phyloP scores from a whole-genome alignment of 1,284 basidiomycete species.

The Coniferiporia weirii region DNA sequence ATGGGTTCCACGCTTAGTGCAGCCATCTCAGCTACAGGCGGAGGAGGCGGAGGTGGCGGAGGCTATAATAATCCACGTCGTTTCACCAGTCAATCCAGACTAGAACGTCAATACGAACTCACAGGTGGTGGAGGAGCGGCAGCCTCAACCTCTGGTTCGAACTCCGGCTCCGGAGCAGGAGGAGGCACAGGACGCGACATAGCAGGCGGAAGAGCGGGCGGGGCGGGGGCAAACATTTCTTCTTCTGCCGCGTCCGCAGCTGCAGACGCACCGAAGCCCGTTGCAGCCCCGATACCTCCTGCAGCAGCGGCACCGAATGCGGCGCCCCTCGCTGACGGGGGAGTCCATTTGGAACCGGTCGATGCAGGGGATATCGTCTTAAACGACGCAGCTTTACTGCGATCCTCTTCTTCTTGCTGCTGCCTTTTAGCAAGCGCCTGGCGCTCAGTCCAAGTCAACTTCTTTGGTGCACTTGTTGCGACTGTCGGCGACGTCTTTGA shows the following conservation, averaged over 20 bases:
- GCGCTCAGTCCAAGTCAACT: conserved; percentile 87
- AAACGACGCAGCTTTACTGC: conserved; percentile 52
- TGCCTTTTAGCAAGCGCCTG: conserved; percentile 85
- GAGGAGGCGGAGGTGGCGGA: conserved; percentile 26
- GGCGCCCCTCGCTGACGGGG: conserved; percentile 30
- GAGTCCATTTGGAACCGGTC: conserved; percentile 19
- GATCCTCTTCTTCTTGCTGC: conserved; percentile 72
- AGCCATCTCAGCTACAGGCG: conserved; percentile 36
- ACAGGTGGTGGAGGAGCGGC: conserved; percentile 28
- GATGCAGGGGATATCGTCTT: conserved; percentile 33
- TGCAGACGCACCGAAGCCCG: conserved; percentile 22
- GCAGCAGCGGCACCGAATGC: conserved; percentile 18
- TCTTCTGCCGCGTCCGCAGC: conserved; percentile 25
- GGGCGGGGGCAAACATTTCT: conserved; percentile 29
- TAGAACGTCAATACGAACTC: background rate
- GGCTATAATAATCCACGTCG: background rate
- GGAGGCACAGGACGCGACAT: conserved; percentile 26
- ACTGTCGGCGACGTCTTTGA: conserved; percentile 24
- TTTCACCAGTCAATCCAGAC: too few relatives aligned
- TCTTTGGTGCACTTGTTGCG: conserved; percentile 46
- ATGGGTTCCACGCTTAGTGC: conserved; percentile 33
- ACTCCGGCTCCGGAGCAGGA: conserved; percentile 23
- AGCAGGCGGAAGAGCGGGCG: conserved; percentile 24
- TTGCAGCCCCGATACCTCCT: conserved; percentile 9
- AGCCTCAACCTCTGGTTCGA: conserved; percentile 21